Conservation (phyloP, 2,329 filamentous ascomycete genomes). For the Phialophora verrucosa region DNA sequence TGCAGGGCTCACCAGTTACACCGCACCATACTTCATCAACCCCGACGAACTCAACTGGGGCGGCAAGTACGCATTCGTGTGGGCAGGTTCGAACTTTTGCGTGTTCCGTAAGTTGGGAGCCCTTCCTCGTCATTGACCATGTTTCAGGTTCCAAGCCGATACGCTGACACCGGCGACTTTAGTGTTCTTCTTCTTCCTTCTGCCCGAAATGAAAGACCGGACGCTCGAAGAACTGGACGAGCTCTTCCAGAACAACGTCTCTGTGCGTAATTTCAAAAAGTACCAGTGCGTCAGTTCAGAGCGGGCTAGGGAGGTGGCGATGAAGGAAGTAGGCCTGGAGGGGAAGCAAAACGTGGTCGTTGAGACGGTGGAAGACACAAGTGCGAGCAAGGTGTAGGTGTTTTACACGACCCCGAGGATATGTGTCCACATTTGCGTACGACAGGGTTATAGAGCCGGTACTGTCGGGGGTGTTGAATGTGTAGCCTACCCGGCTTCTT, state of each 20-base stretch:
- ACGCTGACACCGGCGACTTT: background rate
- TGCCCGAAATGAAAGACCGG: slow-evolving; percentile 41
- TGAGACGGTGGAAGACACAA: slow-evolving; percentile 23
- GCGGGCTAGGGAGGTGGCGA: slow-evolving; percentile 21
- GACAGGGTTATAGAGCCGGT: background rate
- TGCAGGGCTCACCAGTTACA: slow-evolving; percentile 48
- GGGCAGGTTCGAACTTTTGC: slow-evolving; percentile 49
- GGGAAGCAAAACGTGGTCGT: slow-evolving; percentile 11
- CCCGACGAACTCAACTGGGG: slow-evolving; percentile 49
- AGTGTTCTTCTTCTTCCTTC: slow-evolving; percentile 32
- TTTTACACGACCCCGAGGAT: background rate
- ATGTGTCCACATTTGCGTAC: background rate
- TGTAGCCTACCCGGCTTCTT: too few relatives aligned
- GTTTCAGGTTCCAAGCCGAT: background rate
- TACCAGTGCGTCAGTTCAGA: slow-evolving; percentile 28
- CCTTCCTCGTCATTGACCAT: background rate
- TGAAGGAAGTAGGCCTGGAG: slow-evolving; percentile 14
- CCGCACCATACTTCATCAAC: slow-evolving; percentile 49
- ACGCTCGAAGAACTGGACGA: slow-evolving; percentile 42
- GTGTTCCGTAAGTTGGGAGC: slow-evolving; percentile 45
- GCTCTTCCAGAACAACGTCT: slow-evolving; percentile 38
- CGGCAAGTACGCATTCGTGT: slow-evolving; percentile 57
- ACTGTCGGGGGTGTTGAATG: too few relatives aligned
- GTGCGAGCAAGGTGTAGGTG: background rate
- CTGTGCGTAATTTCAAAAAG: slow-evolving; percentile 26